Evolutionary conservation across 179 eudicot species (phyloP), one percentile per base, ranked within the genome.

Genomic region (Monotropa hypopitys): DNA sequence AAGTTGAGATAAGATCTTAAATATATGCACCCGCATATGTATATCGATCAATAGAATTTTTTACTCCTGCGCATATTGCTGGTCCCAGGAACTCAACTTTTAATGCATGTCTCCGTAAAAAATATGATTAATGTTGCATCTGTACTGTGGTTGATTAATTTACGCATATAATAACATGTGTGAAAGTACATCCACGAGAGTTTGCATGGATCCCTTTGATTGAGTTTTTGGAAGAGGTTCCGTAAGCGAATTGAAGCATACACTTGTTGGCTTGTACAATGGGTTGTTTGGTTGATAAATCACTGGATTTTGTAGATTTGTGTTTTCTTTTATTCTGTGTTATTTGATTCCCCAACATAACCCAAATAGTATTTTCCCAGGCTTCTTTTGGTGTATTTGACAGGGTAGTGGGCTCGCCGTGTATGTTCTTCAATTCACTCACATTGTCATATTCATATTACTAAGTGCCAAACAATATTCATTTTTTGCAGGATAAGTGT

Each of bases 401-500:
- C 53, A 23, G 21, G 11, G 46, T 33, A 51, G 7, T 20, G 30
- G 51, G 35, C 38, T 75, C 45, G 20, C 35, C 8, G 40, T 56
- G 50, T 62, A 16, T 45, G 26, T 75, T 75, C 35, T 59, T 42
- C 57, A 12, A 15, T 32, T 16, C 49, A 30, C 18, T 61, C 28
- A 5, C 9, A 43, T 40, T 43, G 16, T 30, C 18, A 49, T 50
- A 72, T 4, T 20, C 40, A 32, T 15, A 16, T 59, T 61, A 12
- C 26, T 75, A 13, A 63, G 21, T 23, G 10, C 68, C 40, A 21
- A 74, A 12, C 51, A 40, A 30, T 26, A 18, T 23, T 28, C 40
- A n/a, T n/a, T 4, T 76, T 62, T 47, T 49, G 59, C 78, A 62
- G 71, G 78, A 62, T 63, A 45, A 76, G 7, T 72, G 30, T 50